Conservation (phyloP, 345 rosid genomes). For the Arabidopsis arenosa region DNA sequence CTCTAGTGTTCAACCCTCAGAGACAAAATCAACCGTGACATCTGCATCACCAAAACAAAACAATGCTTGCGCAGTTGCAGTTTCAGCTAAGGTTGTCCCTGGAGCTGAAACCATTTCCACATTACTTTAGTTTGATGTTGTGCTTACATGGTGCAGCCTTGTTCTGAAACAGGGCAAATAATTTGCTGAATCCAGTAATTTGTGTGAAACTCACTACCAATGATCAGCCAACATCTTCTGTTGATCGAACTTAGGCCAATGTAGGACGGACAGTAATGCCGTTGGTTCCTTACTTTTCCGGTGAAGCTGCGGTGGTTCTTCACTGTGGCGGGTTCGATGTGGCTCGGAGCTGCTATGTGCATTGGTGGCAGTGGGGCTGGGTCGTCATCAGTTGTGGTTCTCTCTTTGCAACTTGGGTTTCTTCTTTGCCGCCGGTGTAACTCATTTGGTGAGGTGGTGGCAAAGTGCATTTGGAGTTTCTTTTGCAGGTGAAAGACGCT, state of each 20-base stretch:
- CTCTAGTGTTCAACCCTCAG: conserved; percentile 46
- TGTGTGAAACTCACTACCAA: conserved; percentile 16
- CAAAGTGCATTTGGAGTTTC: too few relatives aligned
- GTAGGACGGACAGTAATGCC: background rate
- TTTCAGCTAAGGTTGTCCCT: conserved; percentile 45
- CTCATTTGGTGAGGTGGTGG: too few relatives aligned
- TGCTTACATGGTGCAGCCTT: conserved; percentile 33
- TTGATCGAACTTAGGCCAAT: conserved; percentile 37
- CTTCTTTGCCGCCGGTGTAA: too few relatives aligned
- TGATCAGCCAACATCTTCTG: conserved; percentile 44
- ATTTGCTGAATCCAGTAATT: conserved; percentile 39
- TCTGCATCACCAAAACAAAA: conserved; percentile 48
- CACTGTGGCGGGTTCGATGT: too few relatives aligned
- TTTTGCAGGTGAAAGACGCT: too few relatives aligned
- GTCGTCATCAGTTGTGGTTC: too few relatives aligned
- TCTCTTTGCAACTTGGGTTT: too few relatives aligned
- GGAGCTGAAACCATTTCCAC: conserved; percentile 3
- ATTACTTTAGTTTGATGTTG: conserved; percentile 25
- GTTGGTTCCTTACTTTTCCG: too few relatives aligned
- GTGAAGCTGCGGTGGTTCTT: too few relatives aligned
- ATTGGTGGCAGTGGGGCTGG: too few relatives aligned
- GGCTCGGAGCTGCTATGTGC: too few relatives aligned
- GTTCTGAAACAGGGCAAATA: conserved; percentile 37
- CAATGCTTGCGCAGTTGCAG: conserved; percentile 31
- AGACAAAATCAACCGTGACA: conserved; percentile 37